These are phyloP conservation scores for Podaxis sp. DNA, from an alignment of 768 basidiomycete genomes.

Conservation along the genomic window DNA sequence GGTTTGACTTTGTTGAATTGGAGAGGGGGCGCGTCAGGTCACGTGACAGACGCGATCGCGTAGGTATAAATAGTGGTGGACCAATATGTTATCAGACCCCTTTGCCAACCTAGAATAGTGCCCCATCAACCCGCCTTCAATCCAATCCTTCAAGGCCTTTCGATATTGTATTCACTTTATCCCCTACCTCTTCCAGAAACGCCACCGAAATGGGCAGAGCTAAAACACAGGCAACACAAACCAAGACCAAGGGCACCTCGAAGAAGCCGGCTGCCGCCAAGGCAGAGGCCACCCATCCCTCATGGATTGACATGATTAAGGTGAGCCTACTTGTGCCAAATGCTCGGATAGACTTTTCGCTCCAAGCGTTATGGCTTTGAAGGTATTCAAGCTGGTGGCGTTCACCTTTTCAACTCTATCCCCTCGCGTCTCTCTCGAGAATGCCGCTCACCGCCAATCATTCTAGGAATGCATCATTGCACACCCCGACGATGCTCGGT, in stretches of 20 bases:
- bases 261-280: slow-evolving; percentile 47
- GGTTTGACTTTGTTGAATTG: slow-evolving; percentile 37
- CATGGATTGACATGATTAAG: slow-evolving; percentile 81
- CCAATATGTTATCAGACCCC: slow-evolving; percentile 34
- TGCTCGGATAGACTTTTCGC: neutral
- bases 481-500: slow-evolving; percentile 72
- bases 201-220: slow-evolving; percentile 28
- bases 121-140: slow-evolving; percentile 11
- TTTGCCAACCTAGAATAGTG: slow-evolving; percentile 30
- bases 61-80: slow-evolving; percentile 43
- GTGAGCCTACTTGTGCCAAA: slow-evolving; percentile 35
- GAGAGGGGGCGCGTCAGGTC: slow-evolving; percentile 24
- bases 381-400: neutral
- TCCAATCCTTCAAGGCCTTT: slow-evolving; percentile 4
- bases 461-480: slow-evolving; percentile 78
- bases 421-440: slow-evolving; percentile 6
- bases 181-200: slow-evolving; percentile 15
- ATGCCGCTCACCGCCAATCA: slow-evolving; percentile 12
- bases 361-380: neutral
- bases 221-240: slow-evolving; percentile 28
- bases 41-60: slow-evolving; percentile 45
- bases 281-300: slow-evolving; percentile 51
- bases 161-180: neutral
- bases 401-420: slow-evolving; percentile 1
- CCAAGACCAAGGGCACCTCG: slow-evolving; percentile 28